Base-by-base conservation (phyloP, 148 eudicot genomes). In the Persicaria maculosa region DNA sequence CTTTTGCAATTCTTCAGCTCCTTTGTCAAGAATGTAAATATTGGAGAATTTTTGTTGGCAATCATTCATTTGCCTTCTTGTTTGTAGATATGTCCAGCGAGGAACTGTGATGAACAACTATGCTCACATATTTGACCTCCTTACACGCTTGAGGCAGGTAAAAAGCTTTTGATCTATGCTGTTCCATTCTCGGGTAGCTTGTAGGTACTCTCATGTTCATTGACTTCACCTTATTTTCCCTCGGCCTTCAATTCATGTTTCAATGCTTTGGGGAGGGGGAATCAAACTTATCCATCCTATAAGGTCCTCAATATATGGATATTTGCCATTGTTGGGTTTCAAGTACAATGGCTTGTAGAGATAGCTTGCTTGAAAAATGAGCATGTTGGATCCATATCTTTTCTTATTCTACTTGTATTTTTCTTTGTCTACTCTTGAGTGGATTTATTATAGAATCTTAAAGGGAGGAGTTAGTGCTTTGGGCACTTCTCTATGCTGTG, bases 91-190 rank as follows among this genome's bases (percentile, higher is more conserved):
- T 70, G 80, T 90, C 79, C 76, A 77, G 43, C 82, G 78, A 76
- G 96, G 96, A 54, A 90, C 92, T 25, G 50, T 95, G 78, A 81
- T 88, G 90, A 89, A 87, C 79, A 95, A 92, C 78, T 92, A 95
- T 85, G 97, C 93, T 72, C 96, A 92, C 79, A 95, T 95, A 75
- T 90, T 92, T 85, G 97, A 87, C 77, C 92, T 95, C 47, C 97
- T 92, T 47, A 95, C 96, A 15, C 89, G 96, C 57, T 72, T 95
- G 78, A 90, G 97, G 43, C 97, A 90, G 96, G 97, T 94, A 69
- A 72, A 44, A 9, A 46, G 70, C 0, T 15, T 14, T 65, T 65
- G 70, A 14, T 31, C 36, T 12, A 65, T 14, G 47, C 40, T 43
- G 2, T 65, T 40, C 9, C 10, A 15, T 5, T 45, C 46, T 65